A percentile compares a stretch with the other conserved stretches of the same genome.
These are phyloP conservation scores for Wickerhamomyces ciferrii DNA, from an alignment of 805 yeast genomes.

Conservation along the genomic window DNA sequence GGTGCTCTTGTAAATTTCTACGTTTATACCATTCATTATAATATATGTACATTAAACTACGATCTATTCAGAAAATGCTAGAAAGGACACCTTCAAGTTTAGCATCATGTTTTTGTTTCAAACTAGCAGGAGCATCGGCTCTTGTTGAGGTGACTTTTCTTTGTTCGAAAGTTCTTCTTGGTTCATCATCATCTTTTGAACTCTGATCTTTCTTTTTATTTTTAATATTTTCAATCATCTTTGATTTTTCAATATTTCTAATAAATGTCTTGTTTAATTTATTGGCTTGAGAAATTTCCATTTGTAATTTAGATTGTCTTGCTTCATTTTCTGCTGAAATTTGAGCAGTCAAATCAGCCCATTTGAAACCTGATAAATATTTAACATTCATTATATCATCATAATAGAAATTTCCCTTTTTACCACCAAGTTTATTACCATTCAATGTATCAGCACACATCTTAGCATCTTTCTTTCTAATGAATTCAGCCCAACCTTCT, in stretches of 20 bases:
- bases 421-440: constrained; percentile 89
- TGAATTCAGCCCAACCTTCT: constrained; percentile 97
- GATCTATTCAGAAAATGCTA: constrained; percentile 19
- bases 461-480: constrained; percentile 80
- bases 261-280: constrained; percentile 81
- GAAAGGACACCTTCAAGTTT: constrained; percentile 31
- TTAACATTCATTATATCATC: constrained; percentile 92
- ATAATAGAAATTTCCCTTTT: constrained; percentile 83
- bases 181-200: constrained; percentile 22
- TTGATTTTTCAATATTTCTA: constrained; percentile 79
- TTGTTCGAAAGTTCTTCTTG: constrained; percentile 66
- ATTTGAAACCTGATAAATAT: constrained; percentile 86
- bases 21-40: no score
- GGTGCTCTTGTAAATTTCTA: no score
- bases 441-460: constrained; percentile 81
- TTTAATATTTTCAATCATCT: constrained; percentile 65
- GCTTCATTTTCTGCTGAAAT: constrained; percentile 86
- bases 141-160: constrained; percentile 61
- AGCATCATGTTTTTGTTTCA: constrained; percentile 36
- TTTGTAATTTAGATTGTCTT: constrained; percentile 79
- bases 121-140: constrained; percentile 49
- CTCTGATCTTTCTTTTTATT: constrained; percentile 25
- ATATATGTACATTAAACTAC: neutral
- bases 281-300: constrained; percentile 86
- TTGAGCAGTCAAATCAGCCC: constrained; percentile 93